Evolutionary conservation across 2,329 filamentous ascomycete genomes (phyloP).

Genomic region (Aurifilum marmelostoma): DNA sequence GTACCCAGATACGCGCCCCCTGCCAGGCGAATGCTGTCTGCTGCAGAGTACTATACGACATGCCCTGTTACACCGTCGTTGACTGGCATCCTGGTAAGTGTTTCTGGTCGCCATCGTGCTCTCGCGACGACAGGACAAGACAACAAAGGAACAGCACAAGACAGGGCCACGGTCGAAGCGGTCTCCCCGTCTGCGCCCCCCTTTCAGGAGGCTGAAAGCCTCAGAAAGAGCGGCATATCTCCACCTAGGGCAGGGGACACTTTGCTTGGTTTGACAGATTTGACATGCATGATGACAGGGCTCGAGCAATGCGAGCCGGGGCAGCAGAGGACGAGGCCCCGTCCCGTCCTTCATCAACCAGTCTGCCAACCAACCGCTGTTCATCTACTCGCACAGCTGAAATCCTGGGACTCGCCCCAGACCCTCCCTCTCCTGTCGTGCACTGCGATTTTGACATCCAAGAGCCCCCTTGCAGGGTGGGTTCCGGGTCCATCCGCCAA

Average conservation of each 20-base stretch:
- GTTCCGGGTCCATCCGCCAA: constrained; percentile 6
- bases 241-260: constrained; percentile 23
- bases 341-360: constrained; percentile 5
- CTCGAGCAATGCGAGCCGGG: constrained; percentile 20
- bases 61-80: background rate
- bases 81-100: background rate
- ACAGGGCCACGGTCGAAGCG: constrained; percentile 19
- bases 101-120: background rate
- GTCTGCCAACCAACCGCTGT: background rate
- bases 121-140: background rate
- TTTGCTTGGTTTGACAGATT: constrained; percentile 27
- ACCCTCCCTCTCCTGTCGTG: constrained; percentile 1
- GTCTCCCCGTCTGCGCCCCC: constrained; percentile 20
- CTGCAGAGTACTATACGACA: background rate
- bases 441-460: constrained; percentile 8
- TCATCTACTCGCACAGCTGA: background rate
- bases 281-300: constrained; percentile 22
- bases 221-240: constrained; percentile 17
- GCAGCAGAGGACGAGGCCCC: background rate
- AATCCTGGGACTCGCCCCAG: background rate
- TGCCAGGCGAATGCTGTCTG: background rate
- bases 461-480: constrained; percentile 12
- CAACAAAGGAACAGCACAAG: constrained; percentile 9
- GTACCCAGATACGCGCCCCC: background rate
- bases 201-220: constrained; percentile 26